Conservation (phyloP, 2,329 filamentous ascomycete genomes). For the Bipolaris bicolor region DNA sequence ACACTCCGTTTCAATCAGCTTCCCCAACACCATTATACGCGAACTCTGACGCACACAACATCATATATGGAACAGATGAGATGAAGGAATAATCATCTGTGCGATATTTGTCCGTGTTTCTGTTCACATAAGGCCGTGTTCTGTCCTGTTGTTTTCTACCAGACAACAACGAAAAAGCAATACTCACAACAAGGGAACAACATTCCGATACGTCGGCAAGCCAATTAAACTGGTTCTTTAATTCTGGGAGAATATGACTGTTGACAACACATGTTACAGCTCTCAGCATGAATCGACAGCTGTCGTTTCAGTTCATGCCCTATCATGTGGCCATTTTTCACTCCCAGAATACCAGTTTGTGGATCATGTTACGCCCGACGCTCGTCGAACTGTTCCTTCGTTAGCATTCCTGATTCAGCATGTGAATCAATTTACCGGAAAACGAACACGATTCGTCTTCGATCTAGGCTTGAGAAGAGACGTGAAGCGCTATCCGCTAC, state of each 20-base stretch:
- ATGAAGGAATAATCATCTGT: background rate
- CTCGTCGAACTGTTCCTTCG: constrained; percentile 59
- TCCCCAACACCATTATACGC: background rate
- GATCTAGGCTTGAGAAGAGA: constrained; percentile 61
- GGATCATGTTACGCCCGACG: constrained; percentile 51
- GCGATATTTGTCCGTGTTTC: background rate
- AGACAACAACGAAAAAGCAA: background rate
- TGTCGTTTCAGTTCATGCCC: constrained; percentile 48
- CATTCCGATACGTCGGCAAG: background rate
- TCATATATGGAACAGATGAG: background rate
- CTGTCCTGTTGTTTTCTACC: background rate
- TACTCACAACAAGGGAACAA: background rate
- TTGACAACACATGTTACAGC: background rate
- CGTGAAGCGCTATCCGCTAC: constrained; percentile 52
- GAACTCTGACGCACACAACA: background rate
- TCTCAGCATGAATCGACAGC: constrained; percentile 14
- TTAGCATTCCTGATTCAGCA: constrained; percentile 63
- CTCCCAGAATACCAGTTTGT: constrained; percentile 59
- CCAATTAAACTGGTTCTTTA: background rate
- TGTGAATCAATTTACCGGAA: constrained; percentile 44
- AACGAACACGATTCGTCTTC: constrained; percentile 55
- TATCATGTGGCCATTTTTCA: constrained; percentile 51
- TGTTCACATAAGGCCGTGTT: background rate
- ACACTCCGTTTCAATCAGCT: background rate
- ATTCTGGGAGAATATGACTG: background rate